Base-by-base conservation (phyloP, 148 eudicot species). In the Salicornia ramosissima region DNA sequence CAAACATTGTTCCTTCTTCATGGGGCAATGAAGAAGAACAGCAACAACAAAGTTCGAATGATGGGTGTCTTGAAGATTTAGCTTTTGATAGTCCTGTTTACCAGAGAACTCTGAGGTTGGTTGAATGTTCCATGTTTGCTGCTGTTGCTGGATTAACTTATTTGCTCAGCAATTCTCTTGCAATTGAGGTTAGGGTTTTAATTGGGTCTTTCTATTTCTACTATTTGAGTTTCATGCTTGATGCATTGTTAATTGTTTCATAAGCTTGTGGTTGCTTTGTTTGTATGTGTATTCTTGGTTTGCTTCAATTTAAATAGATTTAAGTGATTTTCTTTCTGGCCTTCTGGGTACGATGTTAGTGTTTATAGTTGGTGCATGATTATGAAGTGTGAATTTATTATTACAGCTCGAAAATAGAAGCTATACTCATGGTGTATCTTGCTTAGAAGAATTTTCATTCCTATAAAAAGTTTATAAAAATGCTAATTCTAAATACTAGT, bases 51-150 rank as follows among this genome's bases (percentile, higher is more conserved):
- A 54, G 40, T 26, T 30, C 59, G 21, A 30, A 21, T 24, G 66
- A 55, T 52, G 65, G 56, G 12, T 82, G 78, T 70, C 36, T 84
- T 29, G 92, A 83, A 56, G 87, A 89, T 78, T 81, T 92, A 72
- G 86, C 88, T 19, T 70, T 64, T 34, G 86, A 85, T 22, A 82
- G 97, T 6, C 83, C 73, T 6, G 90, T 92, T 70, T 92, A 84
- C 64, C 83, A 82, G 80, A 86, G 79, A 56, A 90, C 96, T 0
- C 73, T 90, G 66, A 87, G 97, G 71, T 81, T 92, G 77, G 97
- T 92, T 66, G 97, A 92, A 79, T 89, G 96, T 70, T 82, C 97
- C 15, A 92, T 92, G 97, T 90, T 92, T 71, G 91, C 97, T 60
- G 87, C 97, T 36, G 87, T 87, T 64, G 77, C 91, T 69, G 97